Conservation (phyloP, 139 green algal species). For the Tetraselmis striata region DNA sequence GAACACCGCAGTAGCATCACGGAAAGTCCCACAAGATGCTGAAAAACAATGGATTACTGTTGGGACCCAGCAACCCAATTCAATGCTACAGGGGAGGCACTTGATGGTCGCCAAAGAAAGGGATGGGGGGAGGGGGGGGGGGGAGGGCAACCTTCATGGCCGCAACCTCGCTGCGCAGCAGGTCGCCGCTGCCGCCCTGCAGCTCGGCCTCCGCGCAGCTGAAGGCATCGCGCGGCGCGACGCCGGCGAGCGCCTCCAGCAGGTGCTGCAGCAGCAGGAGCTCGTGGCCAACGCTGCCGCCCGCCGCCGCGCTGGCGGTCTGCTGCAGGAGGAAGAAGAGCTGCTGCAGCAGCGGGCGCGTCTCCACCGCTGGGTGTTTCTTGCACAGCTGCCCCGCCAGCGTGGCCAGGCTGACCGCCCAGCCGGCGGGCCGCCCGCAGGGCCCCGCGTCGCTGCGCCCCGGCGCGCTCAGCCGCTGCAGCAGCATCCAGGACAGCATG, state of each 20-base stretch:
- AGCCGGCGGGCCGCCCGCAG: conserved; percentile 31
- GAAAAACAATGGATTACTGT: no score
- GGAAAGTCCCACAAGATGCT: no score
- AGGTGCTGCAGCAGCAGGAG: conserved; percentile 64
- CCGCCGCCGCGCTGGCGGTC: conserved; percentile 52
- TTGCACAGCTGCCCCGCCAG: conserved; percentile 36
- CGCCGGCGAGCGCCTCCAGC: conserved; percentile 44
- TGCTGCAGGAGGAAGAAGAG: conserved; percentile 44
- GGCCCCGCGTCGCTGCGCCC: neutral
- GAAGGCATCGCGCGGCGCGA: neutral
- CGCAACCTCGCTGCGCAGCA: neutral
- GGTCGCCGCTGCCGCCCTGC: conserved; percentile 28
- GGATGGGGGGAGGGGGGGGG: no score
- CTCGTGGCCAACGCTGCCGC: conserved; percentile 44
- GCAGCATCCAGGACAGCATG: neutral
- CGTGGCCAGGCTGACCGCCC: conserved; percentile 59
- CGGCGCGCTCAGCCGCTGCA: neutral
- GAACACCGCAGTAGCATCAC: no score
- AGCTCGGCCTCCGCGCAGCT: neutral
- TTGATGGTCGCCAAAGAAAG: no score
- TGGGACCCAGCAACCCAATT: no score
- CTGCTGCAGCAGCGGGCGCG: conserved; percentile 38
- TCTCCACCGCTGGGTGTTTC: conserved; percentile 41
- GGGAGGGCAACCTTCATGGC: neutral
- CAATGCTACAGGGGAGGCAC: no score